These are phyloP conservation scores for Microdochium bolleyi DNA, from an alignment of 2,329 filamentous ascomycete genomes.

Conservation along the genomic window DNA sequence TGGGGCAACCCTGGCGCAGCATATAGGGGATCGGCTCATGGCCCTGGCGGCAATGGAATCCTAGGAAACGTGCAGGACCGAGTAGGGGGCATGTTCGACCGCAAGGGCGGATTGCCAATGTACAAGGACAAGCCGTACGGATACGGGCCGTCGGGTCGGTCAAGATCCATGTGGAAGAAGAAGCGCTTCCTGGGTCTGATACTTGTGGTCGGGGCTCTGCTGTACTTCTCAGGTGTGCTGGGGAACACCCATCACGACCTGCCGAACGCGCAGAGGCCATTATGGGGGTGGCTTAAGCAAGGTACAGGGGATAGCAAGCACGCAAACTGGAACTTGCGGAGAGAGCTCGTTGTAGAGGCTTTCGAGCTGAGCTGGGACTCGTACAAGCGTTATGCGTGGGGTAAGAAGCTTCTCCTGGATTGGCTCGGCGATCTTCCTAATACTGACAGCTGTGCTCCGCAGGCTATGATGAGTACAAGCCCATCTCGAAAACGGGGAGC, in stretches of 20 bases:
- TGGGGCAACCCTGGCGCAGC: constrained; percentile 50
- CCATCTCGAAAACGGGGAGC: constrained; percentile 66
- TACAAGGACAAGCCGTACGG: constrained; percentile 98
- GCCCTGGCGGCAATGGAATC: constrained; percentile 25
- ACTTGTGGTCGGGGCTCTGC: constrained; percentile 42
- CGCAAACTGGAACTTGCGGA: constrained; percentile 69
- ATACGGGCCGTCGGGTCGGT: constrained; percentile 53
- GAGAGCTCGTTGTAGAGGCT: constrained; percentile 77
- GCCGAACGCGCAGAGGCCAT: constrained; percentile 27
- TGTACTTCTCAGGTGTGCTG: constrained; percentile 67
- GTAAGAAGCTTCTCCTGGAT: constrained; percentile 40
- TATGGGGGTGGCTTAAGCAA: constrained; percentile 51
- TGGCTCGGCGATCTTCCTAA: background rate
- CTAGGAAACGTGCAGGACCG: constrained; percentile 51
- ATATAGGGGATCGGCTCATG: constrained; percentile 17
- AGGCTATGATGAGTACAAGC: constrained; percentile 83
- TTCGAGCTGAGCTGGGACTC: constrained; percentile 90
- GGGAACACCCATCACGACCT: constrained; percentile 21
- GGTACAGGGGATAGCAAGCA: constrained; percentile 31
- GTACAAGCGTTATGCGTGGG: constrained; percentile 92
- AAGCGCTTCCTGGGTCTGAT: constrained; percentile 51
- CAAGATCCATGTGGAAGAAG: constrained; percentile 52
- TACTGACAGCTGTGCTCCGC: background rate
- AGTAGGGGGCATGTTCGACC: constrained; percentile 58
- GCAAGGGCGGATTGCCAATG: constrained; percentile 64